Conservation (phyloP, 2,329 filamentous ascomycete genomes). For the Claviceps citrina region DNA sequence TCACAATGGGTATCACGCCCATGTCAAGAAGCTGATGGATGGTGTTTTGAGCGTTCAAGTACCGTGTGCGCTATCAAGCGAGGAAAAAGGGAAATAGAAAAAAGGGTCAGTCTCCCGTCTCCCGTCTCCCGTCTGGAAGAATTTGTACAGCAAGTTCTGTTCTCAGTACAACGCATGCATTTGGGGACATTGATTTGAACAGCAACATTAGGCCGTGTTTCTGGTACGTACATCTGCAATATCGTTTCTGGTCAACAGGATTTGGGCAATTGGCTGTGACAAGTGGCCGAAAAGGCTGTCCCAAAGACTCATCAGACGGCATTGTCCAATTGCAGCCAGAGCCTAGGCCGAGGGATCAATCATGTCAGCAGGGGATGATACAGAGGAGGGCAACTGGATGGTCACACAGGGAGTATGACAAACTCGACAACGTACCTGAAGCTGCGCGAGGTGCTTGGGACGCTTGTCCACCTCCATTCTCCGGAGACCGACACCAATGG, state of each 20-base stretch:
- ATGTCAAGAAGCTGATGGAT: slow-evolving; percentile 80
- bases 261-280: slow-evolving; percentile 82
- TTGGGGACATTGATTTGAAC: too few relatives aligned
- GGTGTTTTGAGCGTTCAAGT: slow-evolving; percentile 92
- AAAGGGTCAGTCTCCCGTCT: not conserved
- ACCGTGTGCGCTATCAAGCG: slow-evolving; percentile 57
- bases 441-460: slow-evolving; percentile 76
- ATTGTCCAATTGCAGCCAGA: slow-evolving; percentile 89
- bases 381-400: not conserved
- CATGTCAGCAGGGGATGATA: not conserved
- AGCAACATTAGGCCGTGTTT: too few relatives aligned
- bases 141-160: too few relatives aligned
- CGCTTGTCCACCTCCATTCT: slow-evolving; percentile 78
- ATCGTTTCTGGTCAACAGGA: slow-evolving; percentile 85
- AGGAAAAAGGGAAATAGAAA: too few relatives aligned
- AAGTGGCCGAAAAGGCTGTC: slow-evolving; percentile 81
- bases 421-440: slow-evolving; percentile 43
- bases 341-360: slow-evolving; percentile 33
- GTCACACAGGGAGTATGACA: too few relatives aligned
- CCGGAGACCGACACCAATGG: slow-evolving; percentile 83
- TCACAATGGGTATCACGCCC: slow-evolving; percentile 95
- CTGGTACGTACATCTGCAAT: slow-evolving; percentile 63
- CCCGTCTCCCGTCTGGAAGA: not conserved
- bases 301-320: slow-evolving; percentile 87
- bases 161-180: not conserved